Evolutionary conservation across 176 grass and related monocot species (phyloP).

Genomic region (Musa troglodytarum): DNA sequence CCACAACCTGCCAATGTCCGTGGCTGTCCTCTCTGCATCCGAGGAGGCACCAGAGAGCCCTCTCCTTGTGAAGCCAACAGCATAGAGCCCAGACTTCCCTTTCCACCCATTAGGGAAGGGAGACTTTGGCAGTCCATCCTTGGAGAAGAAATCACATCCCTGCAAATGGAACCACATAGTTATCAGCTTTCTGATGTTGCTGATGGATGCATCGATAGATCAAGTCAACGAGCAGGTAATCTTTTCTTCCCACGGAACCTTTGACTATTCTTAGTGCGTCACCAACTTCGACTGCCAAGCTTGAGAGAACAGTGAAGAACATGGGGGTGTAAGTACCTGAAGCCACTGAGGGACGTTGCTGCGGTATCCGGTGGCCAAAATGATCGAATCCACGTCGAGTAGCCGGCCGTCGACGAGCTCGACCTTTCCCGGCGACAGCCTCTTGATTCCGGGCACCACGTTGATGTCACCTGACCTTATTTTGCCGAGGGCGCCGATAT

Average conservation of each 20-base stretch:
- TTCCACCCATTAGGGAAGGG: not conserved
- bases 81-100: not conserved
- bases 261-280: too few relatives aligned
- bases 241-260: too few relatives aligned
- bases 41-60: not conserved
- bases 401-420: conserved; percentile 5
- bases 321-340: not conserved
- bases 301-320: not conserved
- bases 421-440: not conserved
- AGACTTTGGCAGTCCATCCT: not conserved
- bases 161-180: not conserved
- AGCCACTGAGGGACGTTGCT: conserved; percentile 5
- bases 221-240: too few relatives aligned
- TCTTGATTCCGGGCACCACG: conserved; percentile 1
- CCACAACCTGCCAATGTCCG: not conserved
- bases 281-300: too few relatives aligned
- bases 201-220: too few relatives aligned
- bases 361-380: conserved; percentile 8
- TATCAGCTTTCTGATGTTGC: not conserved
- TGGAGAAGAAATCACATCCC: conserved; percentile 7
- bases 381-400: conserved; percentile 1
- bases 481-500: not conserved
- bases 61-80: conserved; percentile 2
- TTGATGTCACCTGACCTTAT: conserved; percentile 4
- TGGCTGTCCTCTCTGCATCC: conserved; percentile 1